Conservation (phyloP, 305 asterid species). For the Fraxinus paxiana region DNA sequence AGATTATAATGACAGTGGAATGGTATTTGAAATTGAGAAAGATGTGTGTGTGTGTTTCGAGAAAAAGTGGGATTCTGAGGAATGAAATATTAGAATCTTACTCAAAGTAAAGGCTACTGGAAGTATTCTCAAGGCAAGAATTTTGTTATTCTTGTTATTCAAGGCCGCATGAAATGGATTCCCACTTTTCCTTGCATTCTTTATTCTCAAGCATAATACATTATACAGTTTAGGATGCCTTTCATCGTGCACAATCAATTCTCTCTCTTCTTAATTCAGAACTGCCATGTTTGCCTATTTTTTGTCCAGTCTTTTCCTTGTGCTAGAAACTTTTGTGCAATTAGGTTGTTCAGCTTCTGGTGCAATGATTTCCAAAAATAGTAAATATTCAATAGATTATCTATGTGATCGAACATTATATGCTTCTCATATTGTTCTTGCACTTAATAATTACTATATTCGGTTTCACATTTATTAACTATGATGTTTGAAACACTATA, state of each 20-base stretch:
- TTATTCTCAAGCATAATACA: constrained; percentile 28
- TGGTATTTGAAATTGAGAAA: constrained; percentile 38
- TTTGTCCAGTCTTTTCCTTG: neutral
- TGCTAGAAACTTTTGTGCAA: neutral
- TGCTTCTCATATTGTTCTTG: neutral
- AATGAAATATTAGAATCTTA: constrained; percentile 44
- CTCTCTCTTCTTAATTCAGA: neutral
- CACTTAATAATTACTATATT: neutral
- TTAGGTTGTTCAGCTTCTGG: neutral
- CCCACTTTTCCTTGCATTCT: constrained; percentile 32
- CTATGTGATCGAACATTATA: neutral
- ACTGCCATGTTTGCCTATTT: neutral
- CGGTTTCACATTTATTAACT: neutral
- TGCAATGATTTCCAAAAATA: neutral
- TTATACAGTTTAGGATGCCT: constrained; percentile 26
- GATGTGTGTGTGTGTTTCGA: constrained; percentile 15
- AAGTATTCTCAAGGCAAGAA: constrained; percentile 47
- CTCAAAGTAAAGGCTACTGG: constrained; percentile 35
- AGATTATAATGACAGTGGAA: constrained; percentile 49
- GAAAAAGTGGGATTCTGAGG: constrained; percentile 48
- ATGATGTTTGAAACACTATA: neutral
- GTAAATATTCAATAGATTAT: neutral
- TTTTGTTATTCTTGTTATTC: constrained; percentile 34
- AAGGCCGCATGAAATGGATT: constrained; percentile 63
- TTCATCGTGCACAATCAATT: constrained; percentile 32